Percentiles rank a stretch among this genome's conserved stretches.
These are phyloP conservation scores for Nicotiana benthamiana DNA, from an alignment of 257 asterid genomes.

Conservation along the genomic window DNA sequence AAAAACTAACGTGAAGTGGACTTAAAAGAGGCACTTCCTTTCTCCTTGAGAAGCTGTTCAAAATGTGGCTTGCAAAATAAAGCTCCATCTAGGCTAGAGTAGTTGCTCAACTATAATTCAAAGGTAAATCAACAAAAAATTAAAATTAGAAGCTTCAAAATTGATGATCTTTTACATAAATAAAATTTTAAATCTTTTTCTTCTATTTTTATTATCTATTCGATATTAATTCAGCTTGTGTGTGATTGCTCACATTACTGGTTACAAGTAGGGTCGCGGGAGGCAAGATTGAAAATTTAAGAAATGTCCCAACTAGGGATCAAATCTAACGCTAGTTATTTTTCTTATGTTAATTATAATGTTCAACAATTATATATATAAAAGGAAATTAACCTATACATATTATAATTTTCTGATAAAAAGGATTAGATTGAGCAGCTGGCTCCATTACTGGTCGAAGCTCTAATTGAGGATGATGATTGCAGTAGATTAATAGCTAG, in stretches of 20 bases:
- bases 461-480: too few relatives aligned
- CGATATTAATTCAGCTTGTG: neutral
- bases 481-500: too few relatives aligned
- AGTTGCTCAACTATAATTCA: conserved; percentile 43
- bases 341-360: too few relatives aligned
- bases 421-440: too few relatives aligned
- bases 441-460: too few relatives aligned
- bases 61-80: conserved; percentile 59
- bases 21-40: conserved; percentile 34
- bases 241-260: neutral
- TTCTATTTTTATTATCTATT: neutral
- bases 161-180: neutral
- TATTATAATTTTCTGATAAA: too few relatives aligned
- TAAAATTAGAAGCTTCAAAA: neutral
- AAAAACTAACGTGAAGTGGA: conserved; percentile 30
- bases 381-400: too few relatives aligned
- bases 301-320: too few relatives aligned
- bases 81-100: conserved; percentile 42
- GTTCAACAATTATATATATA: too few relatives aligned
- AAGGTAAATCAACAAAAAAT: neutral
- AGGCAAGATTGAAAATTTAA: neutral
- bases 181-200: too few relatives aligned
- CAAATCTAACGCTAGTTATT: too few relatives aligned
- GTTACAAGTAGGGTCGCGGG: too few relatives aligned
- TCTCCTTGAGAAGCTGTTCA: conserved; percentile 57